phyloP scores from a whole-genome alignment of 2,329 filamentous ascomycete species.

The Mycosphaerella sp. region DNA sequence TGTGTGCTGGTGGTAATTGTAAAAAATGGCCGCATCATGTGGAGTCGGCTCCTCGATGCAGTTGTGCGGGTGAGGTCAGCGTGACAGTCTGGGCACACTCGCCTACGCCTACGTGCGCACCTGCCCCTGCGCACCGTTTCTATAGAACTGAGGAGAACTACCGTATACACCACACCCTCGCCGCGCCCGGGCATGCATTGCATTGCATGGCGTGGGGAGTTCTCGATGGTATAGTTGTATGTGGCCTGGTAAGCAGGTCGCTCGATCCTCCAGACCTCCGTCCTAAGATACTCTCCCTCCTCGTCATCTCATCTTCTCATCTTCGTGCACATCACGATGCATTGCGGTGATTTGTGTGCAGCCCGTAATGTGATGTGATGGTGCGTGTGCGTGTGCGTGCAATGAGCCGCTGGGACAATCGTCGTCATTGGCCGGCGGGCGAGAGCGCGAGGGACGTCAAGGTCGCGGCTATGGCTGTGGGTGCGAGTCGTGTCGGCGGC shows the following conservation, averaged over 20 bases:
- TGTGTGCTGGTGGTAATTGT: background rate
- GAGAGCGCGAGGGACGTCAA: constrained; percentile 7
- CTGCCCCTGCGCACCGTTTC: background rate
- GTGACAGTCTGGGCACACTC: background rate
- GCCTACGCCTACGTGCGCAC: background rate
- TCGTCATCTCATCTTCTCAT: background rate
- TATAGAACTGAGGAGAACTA: too few relatives aligned
- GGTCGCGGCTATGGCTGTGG: constrained; percentile 4
- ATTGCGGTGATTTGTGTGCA: background rate
- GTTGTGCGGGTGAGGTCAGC: constrained; percentile 6
- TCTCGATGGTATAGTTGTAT: too few relatives aligned
- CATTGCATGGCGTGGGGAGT: background rate
- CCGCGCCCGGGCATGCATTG: background rate
- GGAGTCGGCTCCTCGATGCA: constrained; percentile 15
- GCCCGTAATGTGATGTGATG: background rate
- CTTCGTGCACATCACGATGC: background rate
- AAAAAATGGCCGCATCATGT: constrained; percentile 10
- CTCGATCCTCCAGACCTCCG: too few relatives aligned
- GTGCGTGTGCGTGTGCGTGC: background rate
- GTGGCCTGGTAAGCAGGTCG: too few relatives aligned
- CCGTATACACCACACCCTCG: background rate
- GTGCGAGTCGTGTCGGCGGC: constrained; percentile 8
- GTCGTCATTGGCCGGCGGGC: constrained; percentile 5
- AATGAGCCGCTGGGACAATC: background rate
- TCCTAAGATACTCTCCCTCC: too few relatives aligned